Percentiles rank a stretch among this genome's conserved stretches.
Evolutionary conservation across 192 early-diverging fungal species (phyloP).

Genomic region (Coemansia sp.): DNA sequence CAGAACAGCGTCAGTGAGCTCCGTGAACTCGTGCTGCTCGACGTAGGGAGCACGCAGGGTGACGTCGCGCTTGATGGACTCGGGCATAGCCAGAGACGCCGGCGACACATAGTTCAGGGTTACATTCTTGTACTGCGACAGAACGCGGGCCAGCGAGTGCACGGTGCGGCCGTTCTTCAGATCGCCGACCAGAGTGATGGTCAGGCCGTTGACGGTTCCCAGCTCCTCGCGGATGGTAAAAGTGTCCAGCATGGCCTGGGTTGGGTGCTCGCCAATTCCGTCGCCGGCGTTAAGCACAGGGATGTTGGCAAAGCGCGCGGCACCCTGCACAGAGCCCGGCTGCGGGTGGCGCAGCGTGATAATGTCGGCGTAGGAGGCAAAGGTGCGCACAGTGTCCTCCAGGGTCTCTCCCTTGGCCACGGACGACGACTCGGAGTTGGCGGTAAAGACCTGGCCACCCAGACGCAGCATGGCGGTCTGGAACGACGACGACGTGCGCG

Average conservation of each 20-base stretch:
- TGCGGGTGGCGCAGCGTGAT: conserved; percentile 93
- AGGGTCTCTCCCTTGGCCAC: conserved; percentile 95
- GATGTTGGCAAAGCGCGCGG: conserved; percentile 83
- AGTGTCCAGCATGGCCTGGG: conserved; percentile 94
- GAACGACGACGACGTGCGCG: conserved; percentile 91
- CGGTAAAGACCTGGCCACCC: conserved; percentile 85
- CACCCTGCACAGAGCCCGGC: conserved; percentile 76
- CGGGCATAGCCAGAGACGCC: conserved; percentile 77
- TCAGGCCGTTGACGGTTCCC: conserved; percentile 93
- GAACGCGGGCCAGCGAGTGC: conserved; percentile 87
- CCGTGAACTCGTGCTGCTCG: conserved; percentile 63
- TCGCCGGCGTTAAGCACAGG: conserved; percentile 98
- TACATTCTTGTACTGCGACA: conserved; percentile 83
- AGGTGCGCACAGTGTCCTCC: conserved; percentile 91
- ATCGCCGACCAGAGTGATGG: conserved; percentile 93
- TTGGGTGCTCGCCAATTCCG: conserved; percentile 96
- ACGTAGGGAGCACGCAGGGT: conserved; percentile 56
- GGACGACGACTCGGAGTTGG: conserved; percentile 80
- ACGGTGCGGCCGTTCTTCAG: conserved; percentile 97
- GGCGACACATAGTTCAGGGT: conserved; percentile 93
- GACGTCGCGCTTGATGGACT: conserved; percentile 71
- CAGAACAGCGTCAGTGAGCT: conserved; percentile 76
- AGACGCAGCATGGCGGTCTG: conserved; percentile 92
- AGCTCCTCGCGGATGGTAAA: conserved; percentile 95
- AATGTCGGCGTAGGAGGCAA: conserved; percentile 88